phyloP scores from a whole-genome alignment of 78 protist species.

The Dictyostelium capitatum region DNA sequence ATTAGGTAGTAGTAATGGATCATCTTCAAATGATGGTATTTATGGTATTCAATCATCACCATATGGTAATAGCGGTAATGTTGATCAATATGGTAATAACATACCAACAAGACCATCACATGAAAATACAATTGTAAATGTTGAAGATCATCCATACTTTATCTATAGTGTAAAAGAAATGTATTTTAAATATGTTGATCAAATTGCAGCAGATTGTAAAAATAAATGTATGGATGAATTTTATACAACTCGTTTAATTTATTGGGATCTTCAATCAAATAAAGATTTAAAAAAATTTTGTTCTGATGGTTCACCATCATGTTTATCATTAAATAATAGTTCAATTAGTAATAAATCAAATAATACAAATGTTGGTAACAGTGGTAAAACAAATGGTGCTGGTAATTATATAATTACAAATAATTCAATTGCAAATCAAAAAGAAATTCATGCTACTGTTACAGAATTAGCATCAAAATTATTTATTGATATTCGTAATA shows the following conservation, averaged over 20 bases:
- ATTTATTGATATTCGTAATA: constrained; percentile 57
- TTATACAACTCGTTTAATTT: constrained; percentile 80
- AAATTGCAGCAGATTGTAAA: constrained; percentile 46
- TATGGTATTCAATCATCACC: not conserved
- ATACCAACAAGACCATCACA: not conserved
- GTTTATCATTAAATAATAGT: constrained; percentile 13
- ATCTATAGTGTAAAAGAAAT: constrained; percentile 71
- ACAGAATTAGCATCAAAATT: constrained; percentile 62
- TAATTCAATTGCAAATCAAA: not conserved
- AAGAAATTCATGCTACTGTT: constrained; percentile 40
- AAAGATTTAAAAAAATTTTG: constrained; percentile 16
- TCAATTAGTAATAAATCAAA: not conserved
- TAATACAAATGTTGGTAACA: not conserved
- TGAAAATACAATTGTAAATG: constrained; percentile 8
- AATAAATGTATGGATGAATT: constrained; percentile 88
- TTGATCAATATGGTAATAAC: not conserved
- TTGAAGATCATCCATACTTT: constrained; percentile 84
- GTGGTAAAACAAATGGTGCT: not conserved
- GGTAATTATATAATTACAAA: not conserved
- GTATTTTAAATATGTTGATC: constrained; percentile 84
- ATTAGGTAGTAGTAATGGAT: too few species aligned
- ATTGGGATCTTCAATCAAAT: constrained; percentile 67
- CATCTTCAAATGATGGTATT: not conserved
- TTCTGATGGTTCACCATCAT: constrained; percentile 1
- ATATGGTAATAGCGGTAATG: not conserved